Conservation (phyloP, 768 basidiomycete species). For the Phaeotremella fagi region DNA sequence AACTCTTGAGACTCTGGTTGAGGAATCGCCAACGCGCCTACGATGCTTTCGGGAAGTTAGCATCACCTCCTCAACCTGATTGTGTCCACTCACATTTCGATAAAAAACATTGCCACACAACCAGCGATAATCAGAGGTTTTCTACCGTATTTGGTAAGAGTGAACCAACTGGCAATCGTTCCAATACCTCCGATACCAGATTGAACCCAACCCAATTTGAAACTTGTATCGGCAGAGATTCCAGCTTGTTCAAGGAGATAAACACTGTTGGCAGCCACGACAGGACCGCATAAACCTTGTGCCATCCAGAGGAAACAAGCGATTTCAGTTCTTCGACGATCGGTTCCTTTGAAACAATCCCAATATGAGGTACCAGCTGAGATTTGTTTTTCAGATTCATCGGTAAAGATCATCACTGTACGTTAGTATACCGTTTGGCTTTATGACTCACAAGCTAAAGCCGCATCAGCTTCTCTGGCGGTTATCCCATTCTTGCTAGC, state of each 20-base stretch:
- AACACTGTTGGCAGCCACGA: conserved; percentile 41
- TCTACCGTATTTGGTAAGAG: conserved; percentile 28
- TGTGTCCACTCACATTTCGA: no score
- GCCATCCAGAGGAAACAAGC: conserved; percentile 44
- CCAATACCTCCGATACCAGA: conserved; percentile 45
- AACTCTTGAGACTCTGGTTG: not conserved
- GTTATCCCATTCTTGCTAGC: no score
- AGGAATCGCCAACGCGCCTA: conserved; percentile 25
- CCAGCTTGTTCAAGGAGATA: conserved; percentile 40
- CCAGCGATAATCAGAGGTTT: conserved; percentile 30
- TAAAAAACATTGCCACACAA: conserved; percentile 20
- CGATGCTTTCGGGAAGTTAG: no score
- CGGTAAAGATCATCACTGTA: conserved; percentile 48
- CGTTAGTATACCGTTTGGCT: conserved; percentile 28
- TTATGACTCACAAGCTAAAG: conserved; percentile 16
- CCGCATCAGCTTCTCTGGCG: conserved; percentile 2
- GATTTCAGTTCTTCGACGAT: conserved; percentile 51
- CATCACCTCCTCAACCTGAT: no score
- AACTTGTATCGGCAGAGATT: conserved; percentile 18
- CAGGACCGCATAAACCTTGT: conserved; percentile 22
- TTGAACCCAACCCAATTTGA: conserved; percentile 31
- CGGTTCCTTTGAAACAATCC: conserved; percentile 48
- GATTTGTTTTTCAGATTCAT: conserved; percentile 41
- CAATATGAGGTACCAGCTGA: conserved; percentile 39
- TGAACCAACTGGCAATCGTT: conserved; percentile 45